A percentile compares a stretch with the other conserved stretches of the same genome.
Conservation (phyloP, 306 rosid genomes). For the Erythrophleum fordii region DNA sequence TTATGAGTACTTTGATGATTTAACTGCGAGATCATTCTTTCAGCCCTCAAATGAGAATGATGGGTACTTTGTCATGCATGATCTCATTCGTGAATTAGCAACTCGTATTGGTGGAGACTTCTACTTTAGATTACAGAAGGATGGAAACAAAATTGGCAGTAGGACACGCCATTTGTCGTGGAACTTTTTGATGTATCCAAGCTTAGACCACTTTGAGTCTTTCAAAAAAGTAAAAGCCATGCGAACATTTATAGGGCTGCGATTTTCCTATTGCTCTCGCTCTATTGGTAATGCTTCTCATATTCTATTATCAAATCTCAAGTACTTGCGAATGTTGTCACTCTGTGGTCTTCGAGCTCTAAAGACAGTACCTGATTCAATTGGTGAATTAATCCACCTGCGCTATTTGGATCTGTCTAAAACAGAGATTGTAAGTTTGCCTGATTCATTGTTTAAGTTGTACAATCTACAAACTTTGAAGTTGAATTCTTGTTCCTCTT, state of each 20-base stretch:
- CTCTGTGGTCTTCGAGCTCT: not conserved
- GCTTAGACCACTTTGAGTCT: not conserved
- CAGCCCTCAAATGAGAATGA: too few species aligned
- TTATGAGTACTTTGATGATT: too few species aligned
- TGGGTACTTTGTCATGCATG: slow-evolving; percentile 12
- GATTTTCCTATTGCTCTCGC: not conserved
- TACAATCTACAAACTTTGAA: slow-evolving; percentile 35
- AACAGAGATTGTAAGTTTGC: not conserved
- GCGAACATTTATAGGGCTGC: slow-evolving; percentile 19
- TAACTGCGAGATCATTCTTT: not conserved
- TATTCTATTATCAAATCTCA: not conserved
- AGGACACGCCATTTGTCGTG: slow-evolving; percentile 28
- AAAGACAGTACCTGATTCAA: not conserved
- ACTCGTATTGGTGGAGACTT: not conserved
- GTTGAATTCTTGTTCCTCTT: accelerated
- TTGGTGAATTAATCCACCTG: not conserved
- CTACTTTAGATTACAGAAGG: not conserved
- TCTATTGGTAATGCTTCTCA: not conserved
- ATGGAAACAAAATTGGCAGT: not conserved
- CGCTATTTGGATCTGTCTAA: not conserved
- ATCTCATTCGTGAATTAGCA: slow-evolving; percentile 1
- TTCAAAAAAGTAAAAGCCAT: not conserved
- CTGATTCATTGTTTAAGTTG: not conserved
- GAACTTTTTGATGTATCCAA: not conserved
- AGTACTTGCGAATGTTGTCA: slow-evolving; percentile 11